These are phyloP conservation scores for Penicillium manginii DNA, from an alignment of 495 filamentous ascomycete genomes.

Conservation along the genomic window DNA sequence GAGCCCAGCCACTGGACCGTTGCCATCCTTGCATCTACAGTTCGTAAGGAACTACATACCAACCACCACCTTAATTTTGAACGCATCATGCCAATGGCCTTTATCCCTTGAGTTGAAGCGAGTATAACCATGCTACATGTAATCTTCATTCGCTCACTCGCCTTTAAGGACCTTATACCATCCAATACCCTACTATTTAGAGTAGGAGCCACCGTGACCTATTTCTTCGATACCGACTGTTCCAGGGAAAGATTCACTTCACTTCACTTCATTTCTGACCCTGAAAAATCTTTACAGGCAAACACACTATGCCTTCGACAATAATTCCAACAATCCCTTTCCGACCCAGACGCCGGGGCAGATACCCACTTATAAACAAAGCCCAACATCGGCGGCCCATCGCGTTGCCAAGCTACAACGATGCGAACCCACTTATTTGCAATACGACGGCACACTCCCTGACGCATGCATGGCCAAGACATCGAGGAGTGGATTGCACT, in stretches of 20 bases:
- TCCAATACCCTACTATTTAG: no score
- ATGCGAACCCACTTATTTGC: constrained; percentile 26
- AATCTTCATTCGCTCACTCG: no score
- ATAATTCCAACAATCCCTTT: not conserved
- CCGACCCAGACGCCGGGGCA: not conserved
- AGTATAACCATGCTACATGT: no score
- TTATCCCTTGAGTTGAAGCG: not conserved
- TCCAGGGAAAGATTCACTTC: not conserved
- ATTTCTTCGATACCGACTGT: not conserved
- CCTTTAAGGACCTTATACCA: no score
- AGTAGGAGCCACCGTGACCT: no score
- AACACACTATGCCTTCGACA: constrained; percentile 1
- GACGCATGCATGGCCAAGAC: constrained; percentile 28
- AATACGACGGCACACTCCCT: constrained; percentile 26
- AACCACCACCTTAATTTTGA: constrained; percentile 8
- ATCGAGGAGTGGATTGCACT: constrained; percentile 19
- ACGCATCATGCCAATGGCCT: constrained; percentile 2
- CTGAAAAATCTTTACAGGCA: not conserved
- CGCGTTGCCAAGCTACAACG: constrained; percentile 23
- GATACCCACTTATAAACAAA: not conserved
- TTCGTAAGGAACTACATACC: constrained; percentile 3
- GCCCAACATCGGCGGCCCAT: not conserved
- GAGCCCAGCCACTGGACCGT: not conserved
- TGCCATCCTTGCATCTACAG: constrained; percentile 4
- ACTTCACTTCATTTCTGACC: not conserved